Evolutionary conservation across 257 asterid species (phyloP).

Genomic region (Gentiana straminea): DNA sequence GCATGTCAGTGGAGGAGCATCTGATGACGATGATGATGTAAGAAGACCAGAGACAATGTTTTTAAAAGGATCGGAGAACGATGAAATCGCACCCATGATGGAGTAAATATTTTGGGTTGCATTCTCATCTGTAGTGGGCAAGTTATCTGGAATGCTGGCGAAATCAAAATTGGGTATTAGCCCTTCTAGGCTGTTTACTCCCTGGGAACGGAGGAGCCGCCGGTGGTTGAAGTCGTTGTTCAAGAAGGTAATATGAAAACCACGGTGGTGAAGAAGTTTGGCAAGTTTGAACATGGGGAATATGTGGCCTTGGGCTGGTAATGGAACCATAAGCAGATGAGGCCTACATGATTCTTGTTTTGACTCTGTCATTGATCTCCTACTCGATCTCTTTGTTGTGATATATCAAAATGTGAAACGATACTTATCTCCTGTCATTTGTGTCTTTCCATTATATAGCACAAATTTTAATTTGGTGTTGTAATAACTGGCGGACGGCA

Average conservation of each 20-base stretch:
- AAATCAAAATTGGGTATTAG: slow-evolving; percentile 1
- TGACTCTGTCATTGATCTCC: not conserved
- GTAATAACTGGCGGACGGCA: too few relatives aligned
- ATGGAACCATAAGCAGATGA: slow-evolving; percentile 14
- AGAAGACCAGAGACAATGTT: slow-evolving; percentile 4
- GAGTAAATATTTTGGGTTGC: slow-evolving; percentile 3
- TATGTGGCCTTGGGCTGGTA: slow-evolving; percentile 20
- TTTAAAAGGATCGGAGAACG: slow-evolving; percentile 7
- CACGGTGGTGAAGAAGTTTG: slow-evolving; percentile 12
- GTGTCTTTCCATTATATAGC: too few relatives aligned
- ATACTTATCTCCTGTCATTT: too few relatives aligned
- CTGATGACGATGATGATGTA: not conserved
- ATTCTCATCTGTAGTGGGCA: slow-evolving; percentile 9
- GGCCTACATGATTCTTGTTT: slow-evolving; percentile 1
- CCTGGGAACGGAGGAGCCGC: slow-evolving; percentile 7
- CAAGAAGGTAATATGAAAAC: slow-evolving; percentile 18
- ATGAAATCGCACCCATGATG: not conserved
- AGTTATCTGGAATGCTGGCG: slow-evolving; percentile 17
- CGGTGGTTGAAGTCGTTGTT: slow-evolving; percentile 15
- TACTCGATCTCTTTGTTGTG: too few relatives aligned
- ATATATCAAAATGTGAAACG: too few relatives aligned
- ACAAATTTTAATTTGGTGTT: too few relatives aligned
- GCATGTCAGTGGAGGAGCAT: slow-evolving; percentile 11
- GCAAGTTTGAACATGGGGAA: slow-evolving; percentile 16
- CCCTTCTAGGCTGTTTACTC: slow-evolving; percentile 1